Evolutionary conservation across 176 grass and related monocot species (phyloP).

Genomic region (Secale cereale): DNA sequence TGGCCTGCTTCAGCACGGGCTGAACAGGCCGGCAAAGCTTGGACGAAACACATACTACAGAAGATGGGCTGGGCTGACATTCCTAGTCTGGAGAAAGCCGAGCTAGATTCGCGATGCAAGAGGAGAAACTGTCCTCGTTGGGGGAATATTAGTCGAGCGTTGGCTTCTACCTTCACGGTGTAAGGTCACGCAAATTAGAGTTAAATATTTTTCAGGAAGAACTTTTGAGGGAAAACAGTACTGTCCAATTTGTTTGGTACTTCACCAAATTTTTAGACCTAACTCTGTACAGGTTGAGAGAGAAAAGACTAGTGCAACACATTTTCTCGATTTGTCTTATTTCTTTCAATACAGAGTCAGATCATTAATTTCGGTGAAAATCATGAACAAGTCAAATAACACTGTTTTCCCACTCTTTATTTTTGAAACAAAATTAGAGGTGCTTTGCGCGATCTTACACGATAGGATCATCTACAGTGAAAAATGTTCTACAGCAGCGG

Average conservation of each 20-base stretch:
- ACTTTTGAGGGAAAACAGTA: neutral
- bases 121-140: conserved; percentile 1
- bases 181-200: neutral
- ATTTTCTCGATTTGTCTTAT: neutral
- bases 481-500: neutral
- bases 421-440: neutral
- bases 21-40: neutral
- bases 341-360: neutral
- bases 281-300: neutral
- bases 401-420: neutral
- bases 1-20: neutral
- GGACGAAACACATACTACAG: neutral
- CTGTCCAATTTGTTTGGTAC: neutral
- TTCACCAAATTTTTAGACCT: neutral
- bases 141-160: neutral
- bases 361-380: neutral
- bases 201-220: neutral
- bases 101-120: neutral
- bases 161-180: neutral
- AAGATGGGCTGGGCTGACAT: neutral
- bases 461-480: neutral
- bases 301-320: conserved; percentile 5
- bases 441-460: neutral
- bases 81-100: neutral
- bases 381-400: neutral